Conservation (phyloP, 768 basidiomycete genomes). For the Brasilioporus rufonigricans region DNA sequence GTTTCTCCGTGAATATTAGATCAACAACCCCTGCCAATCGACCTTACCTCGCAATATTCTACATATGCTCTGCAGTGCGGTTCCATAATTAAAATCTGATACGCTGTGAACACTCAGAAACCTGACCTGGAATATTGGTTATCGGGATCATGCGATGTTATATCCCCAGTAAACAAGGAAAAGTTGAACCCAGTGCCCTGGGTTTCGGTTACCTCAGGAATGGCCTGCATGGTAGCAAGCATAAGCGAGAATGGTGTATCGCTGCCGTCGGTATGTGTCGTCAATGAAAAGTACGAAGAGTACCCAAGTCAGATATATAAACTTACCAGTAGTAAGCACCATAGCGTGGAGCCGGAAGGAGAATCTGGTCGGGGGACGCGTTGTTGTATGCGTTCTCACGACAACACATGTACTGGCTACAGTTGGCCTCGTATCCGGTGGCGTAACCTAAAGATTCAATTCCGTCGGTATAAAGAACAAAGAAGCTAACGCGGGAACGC, state of each 20-base stretch:
- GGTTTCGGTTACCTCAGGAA: conserved; percentile 64
- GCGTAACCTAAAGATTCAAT: conserved; percentile 47
- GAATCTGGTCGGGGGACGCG: conserved; percentile 43
- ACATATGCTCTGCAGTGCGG: conserved; percentile 60
- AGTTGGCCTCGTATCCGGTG: conserved; percentile 70
- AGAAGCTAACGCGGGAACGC: no score
- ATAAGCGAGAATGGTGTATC: conserved; percentile 61
- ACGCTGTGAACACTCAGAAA: not conserved
- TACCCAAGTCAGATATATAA: not conserved
- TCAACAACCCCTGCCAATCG: not conserved
- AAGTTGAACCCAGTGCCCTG: conserved; percentile 58
- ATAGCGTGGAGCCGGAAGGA: conserved; percentile 61
- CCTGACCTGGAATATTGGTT: conserved; percentile 58
- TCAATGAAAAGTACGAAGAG: not conserved
- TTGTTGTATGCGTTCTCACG: conserved; percentile 48
- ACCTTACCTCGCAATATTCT: conserved; percentile 54
- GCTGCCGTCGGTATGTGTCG: conserved; percentile 27
- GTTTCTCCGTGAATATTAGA: not conserved
- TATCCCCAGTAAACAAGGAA: conserved; percentile 69
- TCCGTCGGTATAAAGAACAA: no score
- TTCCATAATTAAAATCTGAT: not conserved
- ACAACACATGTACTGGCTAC: conserved; percentile 63
- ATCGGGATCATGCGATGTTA: conserved; percentile 70
- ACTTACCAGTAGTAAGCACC: conserved; percentile 38
- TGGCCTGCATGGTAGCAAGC: conserved; percentile 58